Conservation (phyloP, 1,139 yeast genomes). For the Yamadazyma songkhlaensis region DNA sequence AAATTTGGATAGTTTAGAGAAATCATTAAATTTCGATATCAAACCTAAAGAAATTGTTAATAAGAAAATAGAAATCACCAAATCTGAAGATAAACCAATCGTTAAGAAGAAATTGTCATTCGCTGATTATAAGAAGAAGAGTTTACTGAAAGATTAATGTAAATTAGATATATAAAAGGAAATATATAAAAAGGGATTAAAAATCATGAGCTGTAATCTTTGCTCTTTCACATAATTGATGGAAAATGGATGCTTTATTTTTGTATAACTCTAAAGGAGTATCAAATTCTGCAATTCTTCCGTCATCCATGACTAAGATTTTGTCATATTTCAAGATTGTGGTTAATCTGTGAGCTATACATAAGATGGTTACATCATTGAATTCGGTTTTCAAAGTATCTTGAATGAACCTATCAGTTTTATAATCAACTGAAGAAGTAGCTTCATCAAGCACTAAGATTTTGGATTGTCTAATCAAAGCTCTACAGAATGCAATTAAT, state of each 20-base stretch:
- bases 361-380: conserved; percentile 12
- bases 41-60: conserved; percentile 9
- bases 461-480: conserved; percentile 48
- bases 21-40: conserved; percentile 1
- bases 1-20: conserved; percentile 5
- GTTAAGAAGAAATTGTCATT: conserved; percentile 69
- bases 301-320: conserved; percentile 47
- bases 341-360: conserved; percentile 31
- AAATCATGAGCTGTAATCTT: conserved; percentile 14
- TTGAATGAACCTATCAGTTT: conserved; percentile 51
- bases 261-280: conserved; percentile 41
- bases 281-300: conserved; percentile 48
- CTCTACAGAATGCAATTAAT: conserved; percentile 51
- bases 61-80: conserved; percentile 5
- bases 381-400: conserved; percentile 23
- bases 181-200: background rate
- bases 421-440: conserved; percentile 55
- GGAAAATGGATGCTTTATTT: conserved; percentile 32
- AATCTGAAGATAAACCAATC: conserved; percentile 15
- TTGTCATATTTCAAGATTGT: conserved; percentile 38
- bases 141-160: conserved; percentile 28
- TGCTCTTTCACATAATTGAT: conserved; percentile 38
- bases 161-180: conserved; percentile 1
- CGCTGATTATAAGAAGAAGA: conserved; percentile 79
- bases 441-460: conserved; percentile 56